Evolutionary conservation across 768 basidiomycete genomes (phyloP).

Genomic region (Tricholoma sp.): DNA sequence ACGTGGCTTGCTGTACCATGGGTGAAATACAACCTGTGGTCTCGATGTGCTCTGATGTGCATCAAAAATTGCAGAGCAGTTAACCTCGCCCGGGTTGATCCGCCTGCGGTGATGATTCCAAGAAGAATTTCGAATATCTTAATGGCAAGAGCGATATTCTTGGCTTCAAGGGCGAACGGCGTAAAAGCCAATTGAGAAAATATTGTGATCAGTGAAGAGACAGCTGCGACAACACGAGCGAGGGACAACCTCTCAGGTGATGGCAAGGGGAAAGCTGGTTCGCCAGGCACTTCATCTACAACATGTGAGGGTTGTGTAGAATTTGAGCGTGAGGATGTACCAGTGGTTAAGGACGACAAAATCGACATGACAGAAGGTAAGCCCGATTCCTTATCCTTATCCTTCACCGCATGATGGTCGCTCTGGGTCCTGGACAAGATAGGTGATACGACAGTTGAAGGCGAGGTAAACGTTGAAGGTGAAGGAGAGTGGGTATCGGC

Average conservation of each 20-base stretch:
- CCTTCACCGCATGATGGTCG: slow-evolving; percentile 39
- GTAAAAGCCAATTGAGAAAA: slow-evolving; percentile 73
- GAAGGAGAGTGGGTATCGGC: slow-evolving; percentile 35
- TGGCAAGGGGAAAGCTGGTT: slow-evolving; percentile 8
- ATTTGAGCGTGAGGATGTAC: slow-evolving; percentile 51
- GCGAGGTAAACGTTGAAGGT: slow-evolving; percentile 18
- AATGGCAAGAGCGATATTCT: slow-evolving; percentile 48
- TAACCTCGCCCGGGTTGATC: slow-evolving; percentile 58
- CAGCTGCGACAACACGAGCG: slow-evolving; percentile 52
- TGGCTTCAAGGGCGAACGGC: slow-evolving; percentile 44
- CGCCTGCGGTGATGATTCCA: slow-evolving; percentile 37
- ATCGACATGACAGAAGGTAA: slow-evolving; percentile 61
- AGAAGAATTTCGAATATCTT: slow-evolving; percentile 50
- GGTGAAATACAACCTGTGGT: slow-evolving; percentile 78
- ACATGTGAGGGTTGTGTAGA: slow-evolving; percentile 39
- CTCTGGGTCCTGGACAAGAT: slow-evolving; percentile 54
- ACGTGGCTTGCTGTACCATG: slow-evolving; percentile 57
- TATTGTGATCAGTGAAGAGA: slow-evolving; percentile 55
- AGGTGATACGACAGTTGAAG: slow-evolving; percentile 43
- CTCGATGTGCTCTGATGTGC: slow-evolving; percentile 83
- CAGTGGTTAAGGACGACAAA: slow-evolving; percentile 54
- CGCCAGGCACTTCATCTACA: slow-evolving; percentile 30
- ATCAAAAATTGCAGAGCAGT: slow-evolving; percentile 81
- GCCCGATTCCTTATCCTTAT: slow-evolving; percentile 38
- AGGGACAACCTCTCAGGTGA: slow-evolving; percentile 21